Conservation (phyloP, 2,329 filamentous ascomycete genomes). For the Parastagonospora nodorum region DNA sequence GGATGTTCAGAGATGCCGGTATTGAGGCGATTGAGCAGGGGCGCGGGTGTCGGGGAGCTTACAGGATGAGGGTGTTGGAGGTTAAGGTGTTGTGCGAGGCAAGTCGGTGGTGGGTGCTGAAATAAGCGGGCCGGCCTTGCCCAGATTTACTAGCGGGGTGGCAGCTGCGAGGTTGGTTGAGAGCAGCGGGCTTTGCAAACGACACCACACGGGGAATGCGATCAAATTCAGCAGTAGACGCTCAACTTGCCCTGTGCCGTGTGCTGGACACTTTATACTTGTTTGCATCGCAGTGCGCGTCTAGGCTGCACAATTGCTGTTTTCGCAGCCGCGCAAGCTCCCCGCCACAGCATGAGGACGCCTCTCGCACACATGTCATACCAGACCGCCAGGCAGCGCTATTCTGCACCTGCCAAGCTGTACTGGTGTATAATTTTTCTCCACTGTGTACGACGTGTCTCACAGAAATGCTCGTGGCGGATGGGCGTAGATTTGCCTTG, state of each 20-base stretch:
- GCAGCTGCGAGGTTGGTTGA: slow-evolving; percentile 40
- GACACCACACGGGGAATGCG: slow-evolving; percentile 8
- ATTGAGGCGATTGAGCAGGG: slow-evolving; percentile 32
- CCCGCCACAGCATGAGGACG: slow-evolving; percentile 36
- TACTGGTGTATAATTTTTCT: slow-evolving; percentile 9
- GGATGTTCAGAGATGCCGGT: slow-evolving; percentile 24
- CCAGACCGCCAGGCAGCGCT: slow-evolving; percentile 38
- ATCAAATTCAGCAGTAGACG: slow-evolving; percentile 1
- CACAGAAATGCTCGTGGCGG: slow-evolving; percentile 3
- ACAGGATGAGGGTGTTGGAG: slow-evolving; percentile 38
- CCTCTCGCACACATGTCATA: slow-evolving; percentile 25
- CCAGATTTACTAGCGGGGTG: slow-evolving; percentile 44
- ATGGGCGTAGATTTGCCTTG: slow-evolving; percentile 17
- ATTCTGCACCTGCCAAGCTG: slow-evolving; percentile 28
- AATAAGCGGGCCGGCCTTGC: slow-evolving; percentile 50
- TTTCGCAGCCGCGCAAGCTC: slow-evolving; percentile 40
- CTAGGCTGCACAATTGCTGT: slow-evolving; percentile 36
- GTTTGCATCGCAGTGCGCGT: slow-evolving; percentile 7
- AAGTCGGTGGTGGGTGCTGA: slow-evolving; percentile 47
- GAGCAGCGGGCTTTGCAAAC: slow-evolving; percentile 32
- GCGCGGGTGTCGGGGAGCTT: slow-evolving; percentile 36
- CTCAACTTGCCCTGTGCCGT: slow-evolving; percentile 1
- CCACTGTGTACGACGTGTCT: slow-evolving; percentile 30
- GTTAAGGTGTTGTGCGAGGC: slow-evolving; percentile 47
- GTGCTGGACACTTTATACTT: slow-evolving; percentile 20